These are phyloP conservation scores for Lasiosphaeria ovina DNA, from an alignment of 495 filamentous ascomycete species.

Conservation along the genomic window DNA sequence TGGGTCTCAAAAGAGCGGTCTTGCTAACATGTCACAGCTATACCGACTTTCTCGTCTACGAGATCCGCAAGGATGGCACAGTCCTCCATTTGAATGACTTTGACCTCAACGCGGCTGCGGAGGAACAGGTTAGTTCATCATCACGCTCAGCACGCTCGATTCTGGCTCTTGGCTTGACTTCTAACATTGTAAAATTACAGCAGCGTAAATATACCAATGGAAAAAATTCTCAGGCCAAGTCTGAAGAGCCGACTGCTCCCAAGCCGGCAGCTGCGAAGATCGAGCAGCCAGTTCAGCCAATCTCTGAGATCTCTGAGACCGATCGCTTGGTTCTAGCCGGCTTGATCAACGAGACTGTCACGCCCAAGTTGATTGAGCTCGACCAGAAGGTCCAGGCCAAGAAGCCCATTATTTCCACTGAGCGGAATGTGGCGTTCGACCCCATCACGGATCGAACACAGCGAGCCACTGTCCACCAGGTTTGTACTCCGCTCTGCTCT, in stretches of 20 bases:
- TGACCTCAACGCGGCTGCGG: conserved; percentile 44
- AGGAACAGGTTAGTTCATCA: conserved; percentile 22
- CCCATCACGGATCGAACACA: conserved; percentile 38
- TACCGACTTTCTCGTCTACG: conserved; percentile 94
- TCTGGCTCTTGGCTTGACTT: too few species aligned
- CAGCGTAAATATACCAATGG: too few species aligned
- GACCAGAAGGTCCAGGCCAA: conserved; percentile 31
- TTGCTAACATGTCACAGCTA: conserved; percentile 53
- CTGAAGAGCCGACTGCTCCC: not conserved
- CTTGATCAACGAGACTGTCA: conserved; percentile 31
- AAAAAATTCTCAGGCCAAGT: not conserved
- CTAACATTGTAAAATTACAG: too few species aligned
- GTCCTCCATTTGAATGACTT: conserved; percentile 71
- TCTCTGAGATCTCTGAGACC: conserved; percentile 25
- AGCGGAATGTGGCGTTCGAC: conserved; percentile 29
- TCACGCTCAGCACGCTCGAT: not conserved
- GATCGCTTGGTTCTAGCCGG: conserved; percentile 22
- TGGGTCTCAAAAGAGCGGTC: not conserved
- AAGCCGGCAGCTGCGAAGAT: not conserved
- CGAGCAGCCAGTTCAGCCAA: not conserved
- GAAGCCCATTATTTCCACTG: conserved; percentile 18
- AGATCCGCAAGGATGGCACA: conserved; percentile 74
- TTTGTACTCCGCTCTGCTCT: conserved; percentile 18
- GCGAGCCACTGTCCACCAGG: conserved; percentile 40
- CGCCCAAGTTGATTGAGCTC: conserved; percentile 35